Base-by-base conservation (phyloP, 305 asterid genomes). In the Caryopteris hybrid region DNA sequence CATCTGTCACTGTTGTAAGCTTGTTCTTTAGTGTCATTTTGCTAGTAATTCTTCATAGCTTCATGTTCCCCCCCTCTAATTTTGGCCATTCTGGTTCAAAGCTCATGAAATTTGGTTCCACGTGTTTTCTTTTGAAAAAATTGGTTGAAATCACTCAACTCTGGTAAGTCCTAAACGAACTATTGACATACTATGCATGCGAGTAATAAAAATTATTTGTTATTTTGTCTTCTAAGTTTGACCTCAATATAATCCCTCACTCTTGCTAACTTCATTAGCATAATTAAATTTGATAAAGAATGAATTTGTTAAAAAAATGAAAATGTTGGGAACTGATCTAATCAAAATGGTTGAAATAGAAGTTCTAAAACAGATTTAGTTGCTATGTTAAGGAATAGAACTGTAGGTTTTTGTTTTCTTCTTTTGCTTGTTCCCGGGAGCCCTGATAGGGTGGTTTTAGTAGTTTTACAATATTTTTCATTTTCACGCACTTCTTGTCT, bases 401-500 rank as follows among this genome's bases (percentile, higher is more conserved):
- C 27, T n/a, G 42, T 55, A n/a, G 61, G 31, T 39, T 10, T 12
- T 43, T 48, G 33, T 39, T 17, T 13, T 45, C 34, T 66, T 38
- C 52, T 31, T 69, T 46, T 43, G 36, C 31, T 68, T 16, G 17
- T 42, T 42, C 41, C 46, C 33, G 14, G 6, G 22, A 17, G 64
- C 18, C 20, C 33, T 20, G 27, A 18, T 5, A 10, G 17, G 36
- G 25, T 25, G 29, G 53, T 34, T 25, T 52, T 12, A n/a, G 9
- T 43, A 53, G 36, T 50, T 20, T 22, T 23, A 71, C 50, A 51
- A 53, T 45, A n/a, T n/a, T n/a, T n/a, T n/a, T n/a, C n/a, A n/a
- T 42, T 64, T 61, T 16, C 41, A 20, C 31, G 29, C 65, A 38
- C 68, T 60, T 41, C 68, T 60, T 41, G 22, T 25, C 69, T 36